Evolutionary conservation across 2,329 filamentous ascomycete species (phyloP), one percentile per base, ranked within the genome.

Genomic region (Fusarium citri): DNA sequence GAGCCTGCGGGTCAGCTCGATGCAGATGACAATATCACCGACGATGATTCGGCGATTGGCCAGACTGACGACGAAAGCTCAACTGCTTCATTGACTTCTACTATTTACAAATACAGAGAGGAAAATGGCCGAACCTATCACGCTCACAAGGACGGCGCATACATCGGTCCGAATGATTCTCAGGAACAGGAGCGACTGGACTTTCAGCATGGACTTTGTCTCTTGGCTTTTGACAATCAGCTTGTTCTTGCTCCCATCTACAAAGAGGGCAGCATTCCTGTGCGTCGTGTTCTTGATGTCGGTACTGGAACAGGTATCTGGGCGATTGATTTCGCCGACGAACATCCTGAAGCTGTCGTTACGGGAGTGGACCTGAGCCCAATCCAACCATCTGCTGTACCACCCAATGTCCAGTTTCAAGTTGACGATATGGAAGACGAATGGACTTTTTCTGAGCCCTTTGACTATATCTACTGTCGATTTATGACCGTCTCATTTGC

Each of bases 121-220:
- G 74, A 76, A 23, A 76, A 76, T 25, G 75, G 75, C 8, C 66
- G 75, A 10, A 74, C 72, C 1, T 76, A 76, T 31, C 75, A 77
- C 34, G 69, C 58, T 3, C 71, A 73, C 54, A 76, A 76, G 30
- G 76, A 77, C 6, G 65, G 67, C 11, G 50, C 41, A 3, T 69
- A 69, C 37, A 26, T 58, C 1, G 47, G 51, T 8, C 67, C 67
- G 4, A 69, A 66, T 25, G 61, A 69, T 48, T 9, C 22, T 11
- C 31, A 25, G 6, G 66, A 69, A 23, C 64, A 69, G 12, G 64
- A 68, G 12, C 51, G 66, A n/a, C 55, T 69, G 8, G 74, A 76
- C 20, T 59, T 71, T 5, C 68, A 71, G 20, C 69, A 71, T n/a
- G 28, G 56, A 1, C 64, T 76, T 5, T 77, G 73, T 23, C 63